Conservation (phyloP, 2,329 filamentous ascomycete genomes). For the Penicillium aurantiogriseum region DNA sequence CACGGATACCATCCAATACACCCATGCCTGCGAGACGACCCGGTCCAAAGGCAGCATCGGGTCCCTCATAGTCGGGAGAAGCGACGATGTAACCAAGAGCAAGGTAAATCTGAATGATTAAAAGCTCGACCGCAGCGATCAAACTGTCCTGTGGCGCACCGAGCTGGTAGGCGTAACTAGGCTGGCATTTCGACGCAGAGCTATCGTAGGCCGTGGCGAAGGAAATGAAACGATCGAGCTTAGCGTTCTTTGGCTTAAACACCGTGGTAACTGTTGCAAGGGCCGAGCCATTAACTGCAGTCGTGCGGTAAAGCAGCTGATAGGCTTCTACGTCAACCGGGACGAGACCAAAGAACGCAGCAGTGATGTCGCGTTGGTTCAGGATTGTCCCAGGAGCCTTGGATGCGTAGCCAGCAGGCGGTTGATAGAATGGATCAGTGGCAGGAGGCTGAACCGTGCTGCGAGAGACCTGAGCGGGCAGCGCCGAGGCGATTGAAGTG, state of each 20-base stretch:
- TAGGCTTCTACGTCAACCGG: slow-evolving; percentile 27
- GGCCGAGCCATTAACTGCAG: slow-evolving; percentile 37
- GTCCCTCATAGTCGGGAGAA: slow-evolving; percentile 51
- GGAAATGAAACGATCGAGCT: slow-evolving; percentile 39
- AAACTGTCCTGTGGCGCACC: slow-evolving; percentile 32
- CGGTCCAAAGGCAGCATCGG: slow-evolving; percentile 45
- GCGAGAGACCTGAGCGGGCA: neutral
- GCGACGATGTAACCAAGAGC: slow-evolving; percentile 49
- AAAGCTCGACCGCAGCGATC: slow-evolving; percentile 36
- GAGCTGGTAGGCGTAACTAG: slow-evolving; percentile 33
- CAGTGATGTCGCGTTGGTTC: slow-evolving; percentile 19
- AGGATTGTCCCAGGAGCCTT: slow-evolving; percentile 26
- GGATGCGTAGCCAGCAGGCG: slow-evolving; percentile 25
- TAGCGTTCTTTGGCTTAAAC: slow-evolving; percentile 33
- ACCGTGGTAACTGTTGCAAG: slow-evolving; percentile 44
- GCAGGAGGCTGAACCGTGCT: slow-evolving; percentile 8
- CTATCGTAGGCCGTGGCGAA: slow-evolving; percentile 43
- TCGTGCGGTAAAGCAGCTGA: slow-evolving; percentile 46
- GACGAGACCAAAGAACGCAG: slow-evolving; percentile 24
- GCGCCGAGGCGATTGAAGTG: slow-evolving; percentile 1
- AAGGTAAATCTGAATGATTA: slow-evolving; percentile 39
- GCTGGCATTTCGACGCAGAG: slow-evolving; percentile 26
- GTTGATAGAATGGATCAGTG: slow-evolving; percentile 30
- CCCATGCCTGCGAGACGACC: slow-evolving; percentile 47
- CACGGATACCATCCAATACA: slow-evolving; percentile 46